Conservation (phyloP, 768 basidiomycete genomes). For the Hygrocybe punicea region DNA sequence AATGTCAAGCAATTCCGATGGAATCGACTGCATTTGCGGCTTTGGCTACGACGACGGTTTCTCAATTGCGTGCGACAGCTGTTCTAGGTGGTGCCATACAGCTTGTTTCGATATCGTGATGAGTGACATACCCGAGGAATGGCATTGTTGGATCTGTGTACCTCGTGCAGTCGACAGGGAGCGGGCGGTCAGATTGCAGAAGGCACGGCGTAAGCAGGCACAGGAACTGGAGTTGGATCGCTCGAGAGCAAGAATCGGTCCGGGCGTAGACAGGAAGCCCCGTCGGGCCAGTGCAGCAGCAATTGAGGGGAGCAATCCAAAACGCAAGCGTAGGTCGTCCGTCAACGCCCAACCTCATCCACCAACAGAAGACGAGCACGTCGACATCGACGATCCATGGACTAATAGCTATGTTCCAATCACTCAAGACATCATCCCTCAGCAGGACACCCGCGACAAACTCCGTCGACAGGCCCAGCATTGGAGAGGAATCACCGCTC, state of each 20-base stretch:
- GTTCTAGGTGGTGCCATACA: constrained; percentile 80
- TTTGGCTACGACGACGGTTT: constrained; percentile 76
- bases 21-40: constrained; percentile 72
- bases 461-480: constrained; percentile 57
- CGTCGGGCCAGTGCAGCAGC: constrained; percentile 36
- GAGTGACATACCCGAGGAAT: constrained; percentile 66
- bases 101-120: constrained; percentile 67
- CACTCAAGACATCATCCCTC: constrained; percentile 43
- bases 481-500: constrained; percentile 69
- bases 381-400: constrained; percentile 50
- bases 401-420: constrained; percentile 46
- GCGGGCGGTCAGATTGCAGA: constrained; percentile 45
- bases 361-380: constrained; percentile 42
- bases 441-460: constrained; percentile 43
- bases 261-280: constrained; percentile 32
- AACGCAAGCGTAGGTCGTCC: constrained; percentile 24
- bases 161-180: constrained; percentile 49
- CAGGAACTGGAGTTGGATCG: constrained; percentile 19
- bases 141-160: constrained; percentile 69
- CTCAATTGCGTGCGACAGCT: constrained; percentile 80
- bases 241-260: constrained; percentile 23
- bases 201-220: constrained; percentile 35
- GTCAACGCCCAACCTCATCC: constrained; percentile 21
- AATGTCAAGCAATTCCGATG: constrained; percentile 31
- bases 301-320: constrained; percentile 38